Percentiles rank a stretch among this genome's conserved stretches.
Evolutionary conservation across 805 yeast genomes (phyloP).

Genomic region (Blastobotrys terrestris): DNA sequence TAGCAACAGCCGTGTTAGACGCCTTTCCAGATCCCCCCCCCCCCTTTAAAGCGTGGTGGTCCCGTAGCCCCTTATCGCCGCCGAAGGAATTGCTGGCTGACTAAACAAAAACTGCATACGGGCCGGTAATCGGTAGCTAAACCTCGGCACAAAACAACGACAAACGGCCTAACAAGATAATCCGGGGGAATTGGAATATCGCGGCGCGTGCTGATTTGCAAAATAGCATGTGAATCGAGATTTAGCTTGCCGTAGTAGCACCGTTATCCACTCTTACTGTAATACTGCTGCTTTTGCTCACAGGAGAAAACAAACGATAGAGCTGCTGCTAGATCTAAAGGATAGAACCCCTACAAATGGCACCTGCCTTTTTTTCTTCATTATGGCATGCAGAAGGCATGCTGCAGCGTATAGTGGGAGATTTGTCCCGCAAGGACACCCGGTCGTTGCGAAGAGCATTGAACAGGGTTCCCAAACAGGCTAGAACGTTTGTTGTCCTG

Average conservation of each 20-base stretch:
- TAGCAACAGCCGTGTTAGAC: too few species aligned
- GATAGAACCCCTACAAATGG: constrained; percentile 4
- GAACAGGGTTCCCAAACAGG: not conserved
- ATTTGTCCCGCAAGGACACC: constrained; percentile 5
- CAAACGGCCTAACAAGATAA: too few species aligned
- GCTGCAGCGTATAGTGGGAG: not conserved
- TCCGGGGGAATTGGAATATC: not conserved
- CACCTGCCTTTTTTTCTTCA: constrained; percentile 5
- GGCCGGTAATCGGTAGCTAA: too few species aligned
- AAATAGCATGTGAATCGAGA: not conserved
- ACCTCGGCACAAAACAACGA: too few species aligned
- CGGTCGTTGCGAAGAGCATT: not conserved
- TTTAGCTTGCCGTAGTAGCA: not conserved
- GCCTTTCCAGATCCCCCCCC: too few species aligned
- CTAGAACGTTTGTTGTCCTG: not conserved
- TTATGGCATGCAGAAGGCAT: constrained; percentile 3
- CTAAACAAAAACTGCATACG: too few species aligned
- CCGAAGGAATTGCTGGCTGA: too few species aligned
- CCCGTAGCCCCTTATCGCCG: too few species aligned
- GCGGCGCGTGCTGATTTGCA: not conserved
- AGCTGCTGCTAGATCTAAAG: not conserved
- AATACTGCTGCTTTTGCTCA: too few species aligned
- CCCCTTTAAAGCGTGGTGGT: too few species aligned
- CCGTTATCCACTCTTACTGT: too few species aligned
- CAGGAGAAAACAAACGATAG: not conserved